A percentile compares a stretch with the other conserved stretches of the same genome.
Conservation (phyloP, 306 rosid species). For the Sindora glabra region DNA sequence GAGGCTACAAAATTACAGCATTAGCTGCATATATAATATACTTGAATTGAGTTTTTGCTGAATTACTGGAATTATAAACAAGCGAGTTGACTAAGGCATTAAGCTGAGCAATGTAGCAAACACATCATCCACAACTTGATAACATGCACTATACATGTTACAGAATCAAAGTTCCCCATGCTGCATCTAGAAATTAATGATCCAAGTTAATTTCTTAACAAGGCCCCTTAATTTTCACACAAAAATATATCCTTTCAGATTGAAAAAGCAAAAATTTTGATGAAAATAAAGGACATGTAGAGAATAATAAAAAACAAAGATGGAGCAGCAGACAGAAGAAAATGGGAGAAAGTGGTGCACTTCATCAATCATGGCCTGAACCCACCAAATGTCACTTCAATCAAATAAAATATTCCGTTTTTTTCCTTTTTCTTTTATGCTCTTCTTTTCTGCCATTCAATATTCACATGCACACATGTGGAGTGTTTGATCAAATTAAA, state of each 20-base stretch:
- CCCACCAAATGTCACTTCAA: constrained; percentile 50
- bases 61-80: not conserved
- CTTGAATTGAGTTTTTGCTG: no score
- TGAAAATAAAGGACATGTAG: constrained; percentile 14
- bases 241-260: constrained; percentile 10
- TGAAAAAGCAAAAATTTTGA: not conserved
- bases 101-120: not conserved
- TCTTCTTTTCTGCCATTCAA: constrained; percentile 18
- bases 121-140: not conserved
- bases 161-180: not conserved
- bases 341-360: constrained; percentile 45
- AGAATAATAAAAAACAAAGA: constrained; percentile 12
- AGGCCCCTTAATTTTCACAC: not conserved
- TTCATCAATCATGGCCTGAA: constrained; percentile 42
- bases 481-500: constrained; percentile 19
- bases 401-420: constrained; percentile 8
- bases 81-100: not conserved
- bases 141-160: no score
- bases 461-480: constrained; percentile 77
- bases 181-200: constrained; percentile 16
- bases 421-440: not conserved
- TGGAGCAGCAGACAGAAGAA: constrained; percentile 26
- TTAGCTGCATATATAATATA: no score
- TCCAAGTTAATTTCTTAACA: not conserved
- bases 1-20: constrained; percentile 6